phyloP scores from a whole-genome alignment of 495 filamentous ascomycete genomes.

The Rostrohypoxylon terebratum region DNA sequence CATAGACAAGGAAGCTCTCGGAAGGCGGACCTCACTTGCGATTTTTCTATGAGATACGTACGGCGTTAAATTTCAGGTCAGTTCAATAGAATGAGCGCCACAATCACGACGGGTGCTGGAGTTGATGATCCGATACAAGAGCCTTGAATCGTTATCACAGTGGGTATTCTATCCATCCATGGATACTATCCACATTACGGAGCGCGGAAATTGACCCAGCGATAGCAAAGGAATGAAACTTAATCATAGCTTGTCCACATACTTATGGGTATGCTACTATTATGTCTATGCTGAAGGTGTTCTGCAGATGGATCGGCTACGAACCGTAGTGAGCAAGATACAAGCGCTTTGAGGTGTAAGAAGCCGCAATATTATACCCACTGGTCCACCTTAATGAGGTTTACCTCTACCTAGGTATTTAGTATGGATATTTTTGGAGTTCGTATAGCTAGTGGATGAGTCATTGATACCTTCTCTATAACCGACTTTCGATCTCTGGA shows the following conservation, averaged over 20 bases:
- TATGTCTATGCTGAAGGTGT: too few relatives aligned
- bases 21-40: neutral
- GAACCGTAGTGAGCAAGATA: neutral
- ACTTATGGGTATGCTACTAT: neutral
- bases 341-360: neutral
- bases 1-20: neutral
- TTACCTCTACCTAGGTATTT: too few relatives aligned
- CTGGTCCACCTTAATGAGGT: too few relatives aligned
- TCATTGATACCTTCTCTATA: too few relatives aligned
- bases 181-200: neutral
- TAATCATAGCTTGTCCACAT: neutral
- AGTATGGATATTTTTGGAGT: too few relatives aligned
- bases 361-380: neutral
- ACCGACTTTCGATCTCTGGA: too few relatives aligned
- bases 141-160: neutral
- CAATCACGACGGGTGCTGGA: neutral
- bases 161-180: neutral
- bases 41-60: neutral
- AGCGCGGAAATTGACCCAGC: neutral
- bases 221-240: neutral
- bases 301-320: too few relatives aligned
- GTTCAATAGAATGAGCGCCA: neutral
- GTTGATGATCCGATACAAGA: constrained; percentile 1
- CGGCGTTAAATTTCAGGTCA: neutral
- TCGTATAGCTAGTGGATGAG: too few relatives aligned